Percentiles rank a stretch among this genome's conserved stretches.
phyloP scores from a whole-genome alignment of 2,329 filamentous ascomycete species.

The Colletotrichum sp. region DNA sequence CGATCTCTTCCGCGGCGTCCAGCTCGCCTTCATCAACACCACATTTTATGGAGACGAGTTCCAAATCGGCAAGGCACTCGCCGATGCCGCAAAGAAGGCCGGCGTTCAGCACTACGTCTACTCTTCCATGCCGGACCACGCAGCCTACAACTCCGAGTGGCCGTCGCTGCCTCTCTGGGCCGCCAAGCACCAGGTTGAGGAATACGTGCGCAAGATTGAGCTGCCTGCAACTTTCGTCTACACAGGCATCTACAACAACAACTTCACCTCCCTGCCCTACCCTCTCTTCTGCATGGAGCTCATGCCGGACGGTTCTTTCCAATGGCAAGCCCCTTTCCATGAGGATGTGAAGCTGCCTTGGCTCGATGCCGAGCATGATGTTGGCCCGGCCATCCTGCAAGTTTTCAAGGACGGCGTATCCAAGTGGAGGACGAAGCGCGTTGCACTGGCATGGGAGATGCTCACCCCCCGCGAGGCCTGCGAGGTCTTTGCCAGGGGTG shows the following conservation, averaged over 20 bases:
- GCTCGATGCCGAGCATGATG: slow-evolving; percentile 95
- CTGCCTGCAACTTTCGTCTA: slow-evolving; percentile 93
- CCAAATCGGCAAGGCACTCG: slow-evolving; percentile 84
- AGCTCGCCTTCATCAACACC: slow-evolving; percentile 96
- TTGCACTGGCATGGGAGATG: slow-evolving; percentile 90
- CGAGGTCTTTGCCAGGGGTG: slow-evolving; percentile 76
- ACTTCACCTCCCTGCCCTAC: slow-evolving; percentile 92
- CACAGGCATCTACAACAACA: slow-evolving; percentile 98
- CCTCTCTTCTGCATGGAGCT: slow-evolving; percentile 96
- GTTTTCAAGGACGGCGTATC: slow-evolving; percentile 91
- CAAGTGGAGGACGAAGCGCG: slow-evolving; percentile 80
- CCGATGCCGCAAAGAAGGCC: slow-evolving; percentile 85
- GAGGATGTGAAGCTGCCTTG: slow-evolving; percentile 88
- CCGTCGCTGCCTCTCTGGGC: slow-evolving; percentile 89
- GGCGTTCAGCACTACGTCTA: slow-evolving; percentile 93
- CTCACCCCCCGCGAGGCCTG: slow-evolving; percentile 86
- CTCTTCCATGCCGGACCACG: slow-evolving; percentile 96
- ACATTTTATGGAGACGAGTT: slow-evolving; percentile 96
- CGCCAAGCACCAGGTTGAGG: slow-evolving; percentile 90
- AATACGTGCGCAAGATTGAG: slow-evolving; percentile 83
- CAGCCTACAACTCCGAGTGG: slow-evolving; percentile 77
- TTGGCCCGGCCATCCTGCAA: slow-evolving; percentile 89
- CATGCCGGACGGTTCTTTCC: slow-evolving; percentile 81
- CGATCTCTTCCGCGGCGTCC: slow-evolving; percentile 80
- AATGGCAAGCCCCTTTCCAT: slow-evolving; percentile 94